Conservation (phyloP, 805 yeast species). For the Vanderwaltozyma polyspora region DNA sequence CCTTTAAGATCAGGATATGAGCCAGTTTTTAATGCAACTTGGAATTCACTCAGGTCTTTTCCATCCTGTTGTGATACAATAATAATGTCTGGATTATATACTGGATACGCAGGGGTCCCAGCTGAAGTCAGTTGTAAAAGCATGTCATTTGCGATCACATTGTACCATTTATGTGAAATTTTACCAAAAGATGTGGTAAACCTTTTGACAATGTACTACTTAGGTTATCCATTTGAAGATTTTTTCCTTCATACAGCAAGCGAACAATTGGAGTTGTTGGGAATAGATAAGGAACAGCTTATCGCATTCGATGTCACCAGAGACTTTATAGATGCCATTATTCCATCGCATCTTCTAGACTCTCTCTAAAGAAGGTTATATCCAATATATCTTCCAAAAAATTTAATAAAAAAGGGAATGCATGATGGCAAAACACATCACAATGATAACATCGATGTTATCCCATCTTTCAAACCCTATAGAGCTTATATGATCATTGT, state of each 20-base stretch:
- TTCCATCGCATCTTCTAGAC: neutral
- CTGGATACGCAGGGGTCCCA: constrained; percentile 27
- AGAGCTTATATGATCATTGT: no score
- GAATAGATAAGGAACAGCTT: neutral
- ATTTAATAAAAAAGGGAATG: no score
- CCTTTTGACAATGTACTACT: constrained; percentile 19
- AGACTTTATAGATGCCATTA: neutral
- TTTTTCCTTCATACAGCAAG: no score
- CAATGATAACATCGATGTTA: no score
- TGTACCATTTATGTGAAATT: constrained; percentile 9
- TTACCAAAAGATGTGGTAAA: constrained; percentile 16
- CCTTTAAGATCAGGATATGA: constrained; percentile 17
- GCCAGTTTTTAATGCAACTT: constrained; percentile 22
- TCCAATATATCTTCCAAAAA: no score
- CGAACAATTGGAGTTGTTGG: neutral
- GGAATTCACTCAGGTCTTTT: constrained; percentile 15
- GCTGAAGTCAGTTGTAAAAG: constrained; percentile 17
- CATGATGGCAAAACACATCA: no score
- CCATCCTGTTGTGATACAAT: constrained; percentile 17
- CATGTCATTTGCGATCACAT: constrained; percentile 21
- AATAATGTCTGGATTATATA: constrained; percentile 24
- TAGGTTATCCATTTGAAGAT: constrained; percentile 15
- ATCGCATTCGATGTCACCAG: neutral
- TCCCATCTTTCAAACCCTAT: no score
- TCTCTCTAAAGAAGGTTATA: no score